Evolutionary conservation across 768 basidiomycete genomes (phyloP).

Genomic region (Pulveroboletus sp.): DNA sequence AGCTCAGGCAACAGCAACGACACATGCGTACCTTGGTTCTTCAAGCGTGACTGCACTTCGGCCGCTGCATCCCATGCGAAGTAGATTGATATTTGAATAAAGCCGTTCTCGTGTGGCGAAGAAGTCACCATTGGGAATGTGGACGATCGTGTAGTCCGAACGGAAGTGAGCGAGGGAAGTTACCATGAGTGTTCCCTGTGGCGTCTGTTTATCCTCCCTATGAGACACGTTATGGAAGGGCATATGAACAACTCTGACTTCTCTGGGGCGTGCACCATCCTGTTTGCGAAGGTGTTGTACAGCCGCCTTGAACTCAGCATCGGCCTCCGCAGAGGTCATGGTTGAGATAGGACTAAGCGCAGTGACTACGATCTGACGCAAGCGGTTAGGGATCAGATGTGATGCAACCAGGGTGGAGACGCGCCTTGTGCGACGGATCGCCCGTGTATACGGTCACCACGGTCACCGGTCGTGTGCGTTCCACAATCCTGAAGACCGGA

Average conservation of each 20-base stretch:
- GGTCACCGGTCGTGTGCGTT: conserved; percentile 56
- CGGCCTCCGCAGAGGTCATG: conserved; percentile 43
- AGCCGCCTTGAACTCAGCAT: conserved; percentile 58
- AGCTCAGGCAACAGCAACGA: conserved; percentile 4
- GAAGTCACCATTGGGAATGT: conserved; percentile 67
- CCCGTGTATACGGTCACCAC: conserved; percentile 78
- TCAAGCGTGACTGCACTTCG: conserved; percentile 75
- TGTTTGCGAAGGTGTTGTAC: conserved; percentile 56
- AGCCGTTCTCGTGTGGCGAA: conserved; percentile 61
- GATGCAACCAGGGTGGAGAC: conserved; percentile 7
- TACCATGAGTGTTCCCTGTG: conserved; percentile 68
- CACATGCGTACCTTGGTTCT: conserved; percentile 52
- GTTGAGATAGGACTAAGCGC: conserved; percentile 47
- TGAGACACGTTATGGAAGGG: conserved; percentile 6
- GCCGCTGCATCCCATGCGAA: conserved; percentile 84
- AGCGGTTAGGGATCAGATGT: conserved; percentile 12
- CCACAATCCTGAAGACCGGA: conserved; percentile 53
- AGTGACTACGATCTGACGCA: conserved; percentile 55
- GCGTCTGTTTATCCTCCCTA: conserved; percentile 40
- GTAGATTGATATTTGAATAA: conserved; percentile 78
- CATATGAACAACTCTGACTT: conserved; percentile 35
- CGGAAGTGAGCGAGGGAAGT: conserved; percentile 87
- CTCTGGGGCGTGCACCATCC: conserved; percentile 72
- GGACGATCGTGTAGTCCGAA: conserved; percentile 83
- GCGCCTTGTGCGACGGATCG: conserved; percentile 62